Conservation (phyloP, 805 yeast genomes). For the Suhomyces prunicola region DNA sequence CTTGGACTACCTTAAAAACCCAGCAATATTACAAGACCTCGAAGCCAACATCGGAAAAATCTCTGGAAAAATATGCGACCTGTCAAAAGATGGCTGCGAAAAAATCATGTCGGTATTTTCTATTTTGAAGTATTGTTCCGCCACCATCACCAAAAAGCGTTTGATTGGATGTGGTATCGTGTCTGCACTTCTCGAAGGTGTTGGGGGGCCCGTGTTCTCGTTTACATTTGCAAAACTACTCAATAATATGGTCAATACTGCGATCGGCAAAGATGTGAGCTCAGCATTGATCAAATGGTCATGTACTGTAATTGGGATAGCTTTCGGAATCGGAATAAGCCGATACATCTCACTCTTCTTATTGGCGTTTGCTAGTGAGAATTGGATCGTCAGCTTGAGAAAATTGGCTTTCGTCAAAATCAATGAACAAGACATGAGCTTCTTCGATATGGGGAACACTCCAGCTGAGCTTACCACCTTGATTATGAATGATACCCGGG, state of each 20-base stretch:
- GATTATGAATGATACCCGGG: slow-evolving; percentile 78
- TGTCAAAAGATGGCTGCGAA: slow-evolving; percentile 3
- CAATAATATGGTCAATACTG: slow-evolving; percentile 54
- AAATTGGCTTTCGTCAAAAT: slow-evolving; percentile 46
- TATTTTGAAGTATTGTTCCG: slow-evolving; percentile 24
- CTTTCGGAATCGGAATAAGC: slow-evolving; percentile 59
- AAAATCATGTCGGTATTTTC: slow-evolving; percentile 19
- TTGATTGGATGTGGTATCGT: slow-evolving; percentile 49
- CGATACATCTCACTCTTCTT: slow-evolving; percentile 49
- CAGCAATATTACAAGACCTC: slow-evolving; percentile 21
- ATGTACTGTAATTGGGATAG: slow-evolving; percentile 55
- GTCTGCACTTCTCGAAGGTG: slow-evolving; percentile 55
- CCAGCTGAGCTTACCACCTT: slow-evolving; percentile 61
- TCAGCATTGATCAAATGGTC: slow-evolving; percentile 61
- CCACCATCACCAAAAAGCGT: slow-evolving; percentile 16
- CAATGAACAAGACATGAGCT: slow-evolving; percentile 48
- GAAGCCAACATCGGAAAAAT: slow-evolving; percentile 8
- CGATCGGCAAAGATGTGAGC: slow-evolving; percentile 27
- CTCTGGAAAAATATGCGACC: slow-evolving; percentile 2
- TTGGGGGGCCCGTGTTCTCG: slow-evolving; percentile 73
- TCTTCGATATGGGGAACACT: slow-evolving; percentile 43
- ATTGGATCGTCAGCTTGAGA: slow-evolving; percentile 60
- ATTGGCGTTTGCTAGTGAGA: slow-evolving; percentile 60
- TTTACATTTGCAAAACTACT: slow-evolving; percentile 70
- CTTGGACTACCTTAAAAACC: slow-evolving; percentile 18